phyloP scores from a whole-genome alignment of 73 alveolate genomes.

The Paramecium tetraurelia region DNA sequence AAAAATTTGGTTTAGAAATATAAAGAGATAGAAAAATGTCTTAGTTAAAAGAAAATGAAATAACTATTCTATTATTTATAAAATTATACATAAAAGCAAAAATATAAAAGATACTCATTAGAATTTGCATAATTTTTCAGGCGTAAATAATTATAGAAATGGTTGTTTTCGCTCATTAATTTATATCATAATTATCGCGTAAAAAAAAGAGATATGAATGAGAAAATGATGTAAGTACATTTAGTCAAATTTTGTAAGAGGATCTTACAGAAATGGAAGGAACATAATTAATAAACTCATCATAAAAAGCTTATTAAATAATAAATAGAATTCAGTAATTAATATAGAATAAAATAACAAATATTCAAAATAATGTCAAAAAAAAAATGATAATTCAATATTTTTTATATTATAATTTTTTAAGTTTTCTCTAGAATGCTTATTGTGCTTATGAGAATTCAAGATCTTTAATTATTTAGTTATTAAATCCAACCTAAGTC shows the following conservation, averaged over 20 bases:
- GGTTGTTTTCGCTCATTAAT: neutral
- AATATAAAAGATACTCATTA: neutral
- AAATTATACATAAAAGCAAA: neutral
- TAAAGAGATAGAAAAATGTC: neutral
- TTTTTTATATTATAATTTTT: neutral
- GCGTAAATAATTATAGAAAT: neutral
- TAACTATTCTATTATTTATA: neutral
- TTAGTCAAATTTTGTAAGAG: neutral
- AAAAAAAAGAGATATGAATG: constrained; percentile 31
- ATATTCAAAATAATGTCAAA: neutral
- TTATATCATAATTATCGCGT: neutral
- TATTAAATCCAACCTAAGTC: neutral
- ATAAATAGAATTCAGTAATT: neutral
- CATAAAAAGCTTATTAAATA: neutral
- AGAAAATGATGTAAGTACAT: neutral
- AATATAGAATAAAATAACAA: neutral
- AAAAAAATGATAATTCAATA: neutral
- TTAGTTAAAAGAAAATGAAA: neutral
- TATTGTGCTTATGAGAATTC: neutral
- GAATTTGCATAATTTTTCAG: neutral
- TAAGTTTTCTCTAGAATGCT: neutral
- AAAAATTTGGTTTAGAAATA: neutral
- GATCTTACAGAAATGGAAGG: neutral
- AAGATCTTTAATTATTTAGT: neutral
- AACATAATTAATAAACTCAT: neutral